phyloP scores from a whole-genome alignment of 1,284 basidiomycete species.

The Sutorius eximius region DNA sequence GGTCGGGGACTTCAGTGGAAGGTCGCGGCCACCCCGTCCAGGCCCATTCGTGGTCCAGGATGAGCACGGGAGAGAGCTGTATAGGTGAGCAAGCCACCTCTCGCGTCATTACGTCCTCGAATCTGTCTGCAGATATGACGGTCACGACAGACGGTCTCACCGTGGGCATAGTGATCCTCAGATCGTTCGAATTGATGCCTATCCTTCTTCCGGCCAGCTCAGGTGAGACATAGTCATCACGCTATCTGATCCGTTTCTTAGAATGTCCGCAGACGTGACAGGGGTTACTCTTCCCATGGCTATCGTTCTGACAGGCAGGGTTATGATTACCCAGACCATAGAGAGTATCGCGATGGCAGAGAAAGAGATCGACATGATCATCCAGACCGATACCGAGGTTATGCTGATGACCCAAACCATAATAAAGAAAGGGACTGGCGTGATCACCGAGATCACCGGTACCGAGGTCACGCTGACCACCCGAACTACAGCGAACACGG shows the following conservation, averaged over 20 bases:
- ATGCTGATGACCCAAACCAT: constrained; percentile 21
- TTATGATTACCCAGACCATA: constrained; percentile 23
- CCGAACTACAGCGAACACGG: constrained; percentile 21
- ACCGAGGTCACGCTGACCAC: constrained; percentile 23
- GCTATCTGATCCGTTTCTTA: constrained; percentile 6
- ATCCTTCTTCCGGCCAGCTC: constrained; percentile 17
- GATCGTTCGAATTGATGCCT: constrained; percentile 27
- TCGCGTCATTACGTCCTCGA: constrained; percentile 5
- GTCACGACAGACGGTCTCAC: constrained; percentile 23
- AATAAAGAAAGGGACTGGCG: constrained; percentile 19
- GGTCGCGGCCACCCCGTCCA: constrained; percentile 23
- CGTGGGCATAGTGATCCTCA: constrained; percentile 31
- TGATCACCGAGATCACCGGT: constrained; percentile 25
- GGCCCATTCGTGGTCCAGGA: constrained; percentile 51
- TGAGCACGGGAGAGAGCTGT: constrained; percentile 48
- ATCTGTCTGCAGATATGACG: constrained; percentile 28
- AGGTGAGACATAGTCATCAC: constrained; percentile 19
- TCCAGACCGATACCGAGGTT: constrained; percentile 26
- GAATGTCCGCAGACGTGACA: constrained; percentile 24
- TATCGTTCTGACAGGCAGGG: constrained; percentile 28
- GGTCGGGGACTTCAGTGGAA: constrained; percentile 45
- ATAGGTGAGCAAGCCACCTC: constrained; percentile 37
- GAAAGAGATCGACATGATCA: constrained; percentile 21
- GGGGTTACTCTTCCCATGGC: constrained; percentile 24
- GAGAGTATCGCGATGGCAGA: constrained; percentile 25